Base-by-base conservation (phyloP, 1,284 basidiomycete species). In the Leccinum griseonigrum region DNA sequence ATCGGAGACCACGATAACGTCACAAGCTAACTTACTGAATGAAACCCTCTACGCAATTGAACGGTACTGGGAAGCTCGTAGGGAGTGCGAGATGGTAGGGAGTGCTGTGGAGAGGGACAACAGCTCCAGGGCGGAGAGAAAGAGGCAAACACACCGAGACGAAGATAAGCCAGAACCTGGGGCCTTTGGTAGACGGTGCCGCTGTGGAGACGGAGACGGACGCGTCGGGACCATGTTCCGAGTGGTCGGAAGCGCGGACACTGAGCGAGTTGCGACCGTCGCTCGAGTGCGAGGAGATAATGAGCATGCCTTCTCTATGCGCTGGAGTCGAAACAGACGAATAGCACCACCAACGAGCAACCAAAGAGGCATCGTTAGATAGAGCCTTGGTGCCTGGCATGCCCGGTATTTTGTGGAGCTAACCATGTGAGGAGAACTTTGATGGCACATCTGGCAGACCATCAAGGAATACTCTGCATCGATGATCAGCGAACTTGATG, bases 81-180 rank as follows among this genome's bases (percentile, higher is more conserved):
- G 62, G 7, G 68, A 71, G 51, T 70, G 51, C 13, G 72, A 65
- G 48, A 79, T 78, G 5, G 69, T 75, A 1, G 78, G 77, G 5
- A 78, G 72, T 0, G 77, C 75, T 1, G 75, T 77, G 9, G 64
- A 48, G n/a, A 62, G 40, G 13, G 64, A 59, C 1, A 53, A 58
- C 1, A 58, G 40, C 48, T 65, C 64, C 28, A 65, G 53, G 3
- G 64, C 60, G 11, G 63, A 65, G n/a, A 65, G 60, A 56, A 50
- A 65, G n/a, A 65, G 63, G 48, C 55, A 62, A 16, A 51, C 48
- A 29, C 63, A 65, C 53, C 7, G 43, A 46, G 18, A 22, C 43
- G 18, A 46, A 46, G 6, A 46, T 22, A 22, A 46, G 43, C 43
- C 18, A 46, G 43, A 46, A 46, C 43, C n/a, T 43, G 34, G 34